A percentile compares a stretch with the other conserved stretches of the same genome.
phyloP scores from a whole-genome alignment of 1,284 basidiomycete species.

The Cryptococcus depauperatus region DNA sequence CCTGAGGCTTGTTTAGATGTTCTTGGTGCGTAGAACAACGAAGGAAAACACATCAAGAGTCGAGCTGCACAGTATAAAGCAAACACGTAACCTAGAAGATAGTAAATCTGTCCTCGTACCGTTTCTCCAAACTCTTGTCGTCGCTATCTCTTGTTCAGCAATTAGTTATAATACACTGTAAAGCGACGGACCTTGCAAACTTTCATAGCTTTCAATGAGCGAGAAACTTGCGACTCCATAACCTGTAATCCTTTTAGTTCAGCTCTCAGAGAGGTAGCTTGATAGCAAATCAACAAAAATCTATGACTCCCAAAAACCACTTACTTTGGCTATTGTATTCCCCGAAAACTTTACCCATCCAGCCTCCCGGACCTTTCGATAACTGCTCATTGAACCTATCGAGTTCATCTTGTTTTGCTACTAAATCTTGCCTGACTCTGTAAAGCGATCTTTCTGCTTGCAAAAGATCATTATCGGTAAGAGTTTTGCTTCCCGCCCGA shows the following conservation, averaged over 20 bases:
- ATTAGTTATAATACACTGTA: not conserved
- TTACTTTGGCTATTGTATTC: conserved; percentile 26
- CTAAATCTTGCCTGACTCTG: conserved; percentile 38
- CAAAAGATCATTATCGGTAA: conserved; percentile 30
- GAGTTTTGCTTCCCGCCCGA: conserved; percentile 18
- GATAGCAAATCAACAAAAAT: not conserved
- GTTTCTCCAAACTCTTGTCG: conserved; percentile 41
- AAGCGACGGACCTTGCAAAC: conserved; percentile 18
- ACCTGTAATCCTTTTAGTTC: conserved; percentile 39
- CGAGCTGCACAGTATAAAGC: conserved; percentile 43
- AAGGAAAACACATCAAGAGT: conserved; percentile 40
- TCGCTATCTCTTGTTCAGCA: conserved; percentile 13
- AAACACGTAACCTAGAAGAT: conserved; percentile 39
- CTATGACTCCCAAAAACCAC: not conserved
- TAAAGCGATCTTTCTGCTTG: conserved; percentile 43
- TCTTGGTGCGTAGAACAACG: conserved; percentile 33
- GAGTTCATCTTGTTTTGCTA: conserved; percentile 35
- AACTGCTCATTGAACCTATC: conserved; percentile 11
- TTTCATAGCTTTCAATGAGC: conserved; percentile 36
- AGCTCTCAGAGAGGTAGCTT: conserved; percentile 18
- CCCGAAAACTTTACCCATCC: conserved; percentile 39
- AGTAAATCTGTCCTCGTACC: conserved; percentile 32
- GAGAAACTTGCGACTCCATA: conserved; percentile 37
- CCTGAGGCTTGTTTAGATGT: conserved; percentile 19
- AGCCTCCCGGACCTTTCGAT: conserved; percentile 13